Base-by-base conservation (phyloP, 768 basidiomycete genomes). In the Leccinellum rugosiceps region DNA sequence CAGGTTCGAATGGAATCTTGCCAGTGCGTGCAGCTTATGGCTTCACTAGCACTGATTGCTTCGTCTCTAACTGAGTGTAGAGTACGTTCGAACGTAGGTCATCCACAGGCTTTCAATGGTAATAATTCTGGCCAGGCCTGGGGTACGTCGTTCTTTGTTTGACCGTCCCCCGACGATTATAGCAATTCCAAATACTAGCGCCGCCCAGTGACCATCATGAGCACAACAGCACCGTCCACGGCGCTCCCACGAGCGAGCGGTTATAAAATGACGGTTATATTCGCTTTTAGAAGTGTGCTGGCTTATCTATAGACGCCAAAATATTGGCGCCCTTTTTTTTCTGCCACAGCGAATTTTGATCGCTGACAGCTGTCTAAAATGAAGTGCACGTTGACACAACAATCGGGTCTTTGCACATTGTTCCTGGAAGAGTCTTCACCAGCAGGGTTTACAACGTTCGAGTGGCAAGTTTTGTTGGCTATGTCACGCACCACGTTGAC, bases 401-500 rank as follows among this genome's bases (percentile, higher is more conserved):
- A 43, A 43, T 43, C 19, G n/a, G 38, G n/a, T 19, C 41, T 43
- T 43, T 11, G 41, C 19, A 43, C 17, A 19, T 19, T 11, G 41
- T 41, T 41, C 38, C 38, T 41, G n/a, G 38, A 10, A 43, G 41
- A n/a, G n/a, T n/a, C n/a, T n/a, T n/a, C 41, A 19, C 41, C 11
- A 19, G 41, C 19, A 19, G 10, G n/a, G 10, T 41, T n/a, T 41
- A 21, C 21, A 54, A 54, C 55, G 57, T 58, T 58, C 19, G n/a
- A n/a, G n/a, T 28, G 10, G 21, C 9, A 21, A 32, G 31, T 43
- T 10, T 32, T n/a, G 1, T 19, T 43, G 47, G 56, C 38, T 43
- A 3, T 5, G 19, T 43, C 10, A 10, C 19, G 41, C n/a, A 6
- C 19, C 41, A 19, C 11, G n/a, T 28, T 0, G 17, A 32, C 34